These are phyloP conservation scores for Fraxinus latifolia DNA, from an alignment of 305 asterid species.

Conservation along the genomic window DNA sequence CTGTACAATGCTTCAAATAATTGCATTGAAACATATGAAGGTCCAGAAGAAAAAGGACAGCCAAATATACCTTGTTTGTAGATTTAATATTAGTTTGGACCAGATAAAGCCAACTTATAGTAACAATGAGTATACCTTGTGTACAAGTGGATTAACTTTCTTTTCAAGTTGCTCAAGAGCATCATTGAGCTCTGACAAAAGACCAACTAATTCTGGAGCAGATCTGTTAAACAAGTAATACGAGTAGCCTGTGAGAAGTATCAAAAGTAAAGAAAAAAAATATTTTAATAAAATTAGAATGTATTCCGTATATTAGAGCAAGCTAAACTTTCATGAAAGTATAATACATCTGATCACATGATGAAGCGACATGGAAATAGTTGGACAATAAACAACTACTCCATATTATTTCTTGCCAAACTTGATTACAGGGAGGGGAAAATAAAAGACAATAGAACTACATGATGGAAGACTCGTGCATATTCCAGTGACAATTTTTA, in stretches of 20 bases:
- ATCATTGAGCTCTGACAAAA: slow-evolving; percentile 78
- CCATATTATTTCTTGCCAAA: slow-evolving; percentile 5
- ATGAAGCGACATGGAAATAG: slow-evolving; percentile 14
- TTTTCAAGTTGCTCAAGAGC: slow-evolving; percentile 69
- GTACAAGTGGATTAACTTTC: slow-evolving; percentile 72
- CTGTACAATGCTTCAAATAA: not conserved
- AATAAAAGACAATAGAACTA: not conserved
- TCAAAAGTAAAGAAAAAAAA: slow-evolving; percentile 1
- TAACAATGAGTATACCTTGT: slow-evolving; percentile 47
- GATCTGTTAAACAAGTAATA: slow-evolving; percentile 55
- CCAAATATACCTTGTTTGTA: slow-evolving; percentile 3
- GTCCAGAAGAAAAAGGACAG: not conserved
- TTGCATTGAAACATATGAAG: not conserved
- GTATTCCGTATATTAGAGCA: not conserved
- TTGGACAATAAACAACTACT: slow-evolving; percentile 15
- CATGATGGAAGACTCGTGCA: not conserved
- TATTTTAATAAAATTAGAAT: not conserved
- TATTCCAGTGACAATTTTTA: not conserved
- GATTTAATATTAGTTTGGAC: not conserved
- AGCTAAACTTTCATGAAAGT: slow-evolving; percentile 10
- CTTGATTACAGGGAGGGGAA: not conserved
- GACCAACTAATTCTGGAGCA: slow-evolving; percentile 90
- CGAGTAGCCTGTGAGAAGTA: slow-evolving; percentile 18
- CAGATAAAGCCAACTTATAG: not conserved
- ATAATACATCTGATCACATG: slow-evolving; percentile 9